A percentile compares a stretch with the other conserved stretches of the same genome.
These are phyloP conservation scores for Oryza glumipatula DNA, from an alignment of 176 grass and related monocot genomes.

Conservation along the genomic window DNA sequence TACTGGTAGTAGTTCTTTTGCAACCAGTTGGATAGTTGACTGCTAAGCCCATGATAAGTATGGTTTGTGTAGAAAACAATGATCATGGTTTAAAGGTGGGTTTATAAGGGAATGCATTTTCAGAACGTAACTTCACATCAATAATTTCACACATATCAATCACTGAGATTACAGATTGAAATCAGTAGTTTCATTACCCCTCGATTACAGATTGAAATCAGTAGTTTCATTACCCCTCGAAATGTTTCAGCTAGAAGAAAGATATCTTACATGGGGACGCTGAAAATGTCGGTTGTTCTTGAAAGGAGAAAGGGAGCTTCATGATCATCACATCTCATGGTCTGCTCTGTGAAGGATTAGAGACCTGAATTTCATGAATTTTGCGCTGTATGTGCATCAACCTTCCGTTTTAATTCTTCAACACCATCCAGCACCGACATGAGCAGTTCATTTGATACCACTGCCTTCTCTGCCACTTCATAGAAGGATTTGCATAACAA, in stretches of 20 bases:
- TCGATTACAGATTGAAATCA: not conserved
- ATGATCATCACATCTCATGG: not conserved
- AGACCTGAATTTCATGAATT: not conserved
- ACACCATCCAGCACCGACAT: not conserved
- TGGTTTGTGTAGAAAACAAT: not conserved
- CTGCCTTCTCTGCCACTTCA: constrained; percentile 21
- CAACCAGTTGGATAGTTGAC: not conserved
- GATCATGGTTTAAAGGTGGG: not conserved
- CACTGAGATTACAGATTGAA: not conserved
- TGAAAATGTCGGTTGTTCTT: not conserved
- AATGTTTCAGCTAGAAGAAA: constrained; percentile 2
- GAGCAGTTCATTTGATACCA: not conserved
- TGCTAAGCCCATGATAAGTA: not conserved
- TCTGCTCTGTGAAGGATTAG: not conserved
- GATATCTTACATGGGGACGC: constrained; percentile 4
- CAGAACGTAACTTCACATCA: not conserved
- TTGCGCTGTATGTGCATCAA: not conserved
- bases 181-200: not conserved
- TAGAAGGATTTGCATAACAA: constrained; percentile 29
- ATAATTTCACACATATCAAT: not conserved
- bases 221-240: not conserved
- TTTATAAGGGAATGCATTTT: not conserved
- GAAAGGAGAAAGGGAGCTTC: constrained; percentile 6
- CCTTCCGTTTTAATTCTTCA: constrained; percentile 6
- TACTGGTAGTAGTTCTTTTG: not conserved